Base-by-base conservation (phyloP, 2,329 filamentous ascomycete species). In the Pseudogymnoascus sp. region DNA sequence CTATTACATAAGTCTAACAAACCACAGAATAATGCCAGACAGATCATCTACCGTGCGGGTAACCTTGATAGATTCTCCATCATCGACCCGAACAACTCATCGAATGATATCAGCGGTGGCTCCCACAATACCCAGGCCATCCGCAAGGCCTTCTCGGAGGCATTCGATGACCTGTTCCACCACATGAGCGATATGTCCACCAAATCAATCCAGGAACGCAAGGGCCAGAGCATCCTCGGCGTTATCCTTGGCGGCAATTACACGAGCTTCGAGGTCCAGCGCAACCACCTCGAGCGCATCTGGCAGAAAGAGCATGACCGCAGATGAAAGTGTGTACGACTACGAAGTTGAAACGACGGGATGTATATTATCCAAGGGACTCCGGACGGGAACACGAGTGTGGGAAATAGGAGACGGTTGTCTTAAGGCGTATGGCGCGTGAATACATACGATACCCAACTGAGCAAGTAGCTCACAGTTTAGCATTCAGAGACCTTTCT, bases 91-190 rank as follows among this genome's bases (percentile, higher is more conserved):
- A 96, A 97, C 73, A 89, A 90, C 63, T 73, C 83, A 0, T 77
- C 81, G 27, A 97, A 97, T 72, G 94, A 99, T 70, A 94, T 99
- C 27, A 87, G 94, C 0, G 92, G 92, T 8, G 92, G 92, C 8
- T 94, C 92, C 0, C 82, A 79, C 52, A 88, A 90, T 66, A 89
- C 88, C 6, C 67, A 74, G 0, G 77, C 82, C 7, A 89, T 97
- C 58, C 77, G 90, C 66, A 72, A 78, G n/a, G 79, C 81, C 10
- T 97, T 99, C 72, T 77, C 82, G 1, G 76, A 85, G 1, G 89
- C 89, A 0, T 82, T 86, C 69, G 69, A 77, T 8, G 72, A 73
- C 2, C 74, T 96, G 13, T 77, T 80, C 55, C 72, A 81, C 3
- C 81, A 83, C 33, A 86, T 93, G 79, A 71, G 69, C 9, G 72